Conservation (phyloP, 257 asterid species). For the Nicotiana sylvestris region DNA sequence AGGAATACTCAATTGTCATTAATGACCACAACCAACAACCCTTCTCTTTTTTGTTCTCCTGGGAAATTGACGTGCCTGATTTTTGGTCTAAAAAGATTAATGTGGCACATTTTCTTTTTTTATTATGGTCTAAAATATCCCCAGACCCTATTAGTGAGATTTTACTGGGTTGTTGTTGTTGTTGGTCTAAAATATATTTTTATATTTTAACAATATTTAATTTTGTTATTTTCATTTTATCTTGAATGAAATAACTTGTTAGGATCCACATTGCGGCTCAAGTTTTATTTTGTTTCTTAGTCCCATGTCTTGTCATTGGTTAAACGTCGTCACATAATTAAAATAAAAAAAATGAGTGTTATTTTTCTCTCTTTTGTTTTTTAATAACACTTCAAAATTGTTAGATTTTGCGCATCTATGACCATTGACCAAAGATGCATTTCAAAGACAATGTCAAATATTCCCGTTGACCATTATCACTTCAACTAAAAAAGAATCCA, state of each 20-base stretch:
- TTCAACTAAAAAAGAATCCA: not conserved
- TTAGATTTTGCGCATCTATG: not conserved
- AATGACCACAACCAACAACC: conserved; percentile 11
- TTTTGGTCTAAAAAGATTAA: no score
- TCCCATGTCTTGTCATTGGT: not conserved
- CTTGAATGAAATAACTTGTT: no score
- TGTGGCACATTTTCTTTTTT: no score
- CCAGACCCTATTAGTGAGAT: no score
- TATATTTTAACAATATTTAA: no score
- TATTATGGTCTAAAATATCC: no score
- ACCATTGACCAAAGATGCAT: not conserved
- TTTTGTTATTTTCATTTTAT: no score
- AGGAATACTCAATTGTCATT: not conserved
- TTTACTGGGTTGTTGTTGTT: no score
- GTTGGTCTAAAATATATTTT: no score
- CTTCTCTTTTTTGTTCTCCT: not conserved
- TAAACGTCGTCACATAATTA: not conserved
- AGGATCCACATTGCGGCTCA: no score
- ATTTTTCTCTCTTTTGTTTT: not conserved
- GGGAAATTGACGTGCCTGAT: not conserved
- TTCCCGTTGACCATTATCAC: not conserved
- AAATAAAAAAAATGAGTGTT: not conserved
- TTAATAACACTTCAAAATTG: not conserved
- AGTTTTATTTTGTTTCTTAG: not conserved
- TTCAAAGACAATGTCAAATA: not conserved